A percentile compares a stretch with the other conserved stretches of the same genome.
Conservation (phyloP, 768 basidiomycete genomes). For the Tubosaeta brunneosetosa region DNA sequence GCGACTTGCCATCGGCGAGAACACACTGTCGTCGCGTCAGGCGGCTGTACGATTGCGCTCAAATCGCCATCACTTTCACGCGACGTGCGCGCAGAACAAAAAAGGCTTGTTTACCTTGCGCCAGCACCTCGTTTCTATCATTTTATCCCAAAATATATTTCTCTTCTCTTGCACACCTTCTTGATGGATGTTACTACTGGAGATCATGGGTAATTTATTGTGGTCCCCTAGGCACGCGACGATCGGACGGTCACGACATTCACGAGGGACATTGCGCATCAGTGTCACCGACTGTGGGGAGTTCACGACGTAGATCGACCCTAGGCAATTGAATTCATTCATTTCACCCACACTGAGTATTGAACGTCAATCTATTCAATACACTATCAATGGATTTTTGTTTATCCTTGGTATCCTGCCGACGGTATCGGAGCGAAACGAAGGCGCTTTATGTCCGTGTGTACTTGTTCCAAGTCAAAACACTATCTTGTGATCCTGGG, state of each 20-base stretch:
- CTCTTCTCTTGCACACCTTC: no score
- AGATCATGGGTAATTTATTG: background rate
- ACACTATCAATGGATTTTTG: background rate
- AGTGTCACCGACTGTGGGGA: background rate
- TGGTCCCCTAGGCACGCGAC: background rate
- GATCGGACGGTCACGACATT: background rate
- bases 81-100: background rate
- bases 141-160: no score
- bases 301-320: background rate
- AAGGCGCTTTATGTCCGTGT: background rate
- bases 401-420: background rate
- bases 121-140: no score
- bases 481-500: background rate
- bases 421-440: background rate
- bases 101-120: background rate
- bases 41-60: background rate
- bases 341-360: background rate
- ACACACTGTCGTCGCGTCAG: background rate
- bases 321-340: background rate
- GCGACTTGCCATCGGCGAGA: background rate
- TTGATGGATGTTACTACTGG: background rate
- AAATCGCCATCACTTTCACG: background rate
- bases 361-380: background rate
- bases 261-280: background rate
- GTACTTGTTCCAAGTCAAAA: background rate